Evolutionary conservation across 140 eudicot species (phyloP).

Genomic region (Bidens hawaiensis): DNA sequence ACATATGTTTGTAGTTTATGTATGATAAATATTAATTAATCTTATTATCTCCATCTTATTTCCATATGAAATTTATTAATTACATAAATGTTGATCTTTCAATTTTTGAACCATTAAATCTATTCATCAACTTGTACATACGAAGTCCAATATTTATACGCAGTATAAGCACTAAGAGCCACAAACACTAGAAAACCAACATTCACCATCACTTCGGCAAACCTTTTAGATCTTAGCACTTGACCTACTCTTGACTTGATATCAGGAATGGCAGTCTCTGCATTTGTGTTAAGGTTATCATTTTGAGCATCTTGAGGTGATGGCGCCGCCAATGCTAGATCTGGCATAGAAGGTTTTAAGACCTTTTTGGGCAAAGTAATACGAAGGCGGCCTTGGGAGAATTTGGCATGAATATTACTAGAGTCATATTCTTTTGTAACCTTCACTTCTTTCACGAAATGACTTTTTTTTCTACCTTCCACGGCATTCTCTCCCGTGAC

Average conservation of each 20-base stretch:
- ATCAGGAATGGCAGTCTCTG: neutral
- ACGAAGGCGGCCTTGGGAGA: conserved; percentile 43
- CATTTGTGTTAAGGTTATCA: neutral
- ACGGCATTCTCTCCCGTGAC: conserved; percentile 49
- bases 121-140: conserved; percentile 27
- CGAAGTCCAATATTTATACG: conserved; percentile 33
- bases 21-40: neutral
- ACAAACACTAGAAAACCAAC: conserved; percentile 34
- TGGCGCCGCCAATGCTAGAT: neutral
- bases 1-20: neutral
- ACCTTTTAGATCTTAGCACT: conserved; percentile 19
- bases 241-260: conserved; percentile 10
- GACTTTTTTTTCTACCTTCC: conserved; percentile 26
- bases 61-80: neutral
- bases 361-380: conserved; percentile 49
- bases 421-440: conserved; percentile 42
- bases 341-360: neutral
- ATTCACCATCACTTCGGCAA: conserved; percentile 26
- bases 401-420: conserved; percentile 60
- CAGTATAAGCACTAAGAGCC: conserved; percentile 40
- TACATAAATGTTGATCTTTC: conserved; percentile 7
- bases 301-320: conserved; percentile 12
- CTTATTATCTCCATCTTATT: conserved; percentile 2
- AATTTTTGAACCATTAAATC: neutral
- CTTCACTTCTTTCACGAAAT: conserved; percentile 56